Base-by-base conservation (phyloP, 2,329 filamentous ascomycete genomes). In the Diaporthe destruens region DNA sequence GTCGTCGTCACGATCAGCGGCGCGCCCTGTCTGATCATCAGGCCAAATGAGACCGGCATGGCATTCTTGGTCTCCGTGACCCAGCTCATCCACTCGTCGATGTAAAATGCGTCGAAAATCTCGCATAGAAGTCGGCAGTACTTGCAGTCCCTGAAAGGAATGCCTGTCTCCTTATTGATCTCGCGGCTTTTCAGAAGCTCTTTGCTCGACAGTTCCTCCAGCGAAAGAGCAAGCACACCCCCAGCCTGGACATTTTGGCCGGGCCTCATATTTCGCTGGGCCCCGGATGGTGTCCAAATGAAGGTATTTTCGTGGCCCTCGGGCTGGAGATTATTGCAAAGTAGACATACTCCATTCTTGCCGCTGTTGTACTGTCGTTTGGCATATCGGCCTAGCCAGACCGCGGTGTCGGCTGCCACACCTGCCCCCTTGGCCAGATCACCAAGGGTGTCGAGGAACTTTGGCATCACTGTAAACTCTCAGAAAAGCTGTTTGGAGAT, bases 31-130 rank as follows among this genome's bases (percentile, higher is more conserved):
- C 61, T 23, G 20, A 65, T 65, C 61, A 65, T 65, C 20, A 65
- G 61, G 1, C 61, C 61, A 12, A 65, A 65, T 1, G 61, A 65
- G 2, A 65, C 29, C 29, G 61, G 61, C 61, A 65, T 65, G 29
- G 44, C 61, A 7, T 51, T 65, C 2, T 11, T 6, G 6, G 61
- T 65, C 61, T 65, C 61, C 29, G 61, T 65, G 1, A 65, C 61
- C 61, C 61, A 65, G 32, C 61, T 65, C 61, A 65, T 65, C 61
- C 61, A 65, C 61, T 65, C 61, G 61, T 65, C 61, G 44, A 65
- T 36, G n/a, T 65, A 65, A 12, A 51, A 65, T 0, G 61, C 61
- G 4, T 65, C 61, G 44, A 65, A 51, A 1, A 65, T 18, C 11
- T 36, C 44, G 6, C 61, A 65, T 20, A 65, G 44, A 3, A 65